A percentile compares a stretch with the other conserved stretches of the same genome.
These are phyloP conservation scores for Arthrobotrys sinensis DNA, from an alignment of 2,329 filamentous ascomycete species.

Conservation along the genomic window DNA sequence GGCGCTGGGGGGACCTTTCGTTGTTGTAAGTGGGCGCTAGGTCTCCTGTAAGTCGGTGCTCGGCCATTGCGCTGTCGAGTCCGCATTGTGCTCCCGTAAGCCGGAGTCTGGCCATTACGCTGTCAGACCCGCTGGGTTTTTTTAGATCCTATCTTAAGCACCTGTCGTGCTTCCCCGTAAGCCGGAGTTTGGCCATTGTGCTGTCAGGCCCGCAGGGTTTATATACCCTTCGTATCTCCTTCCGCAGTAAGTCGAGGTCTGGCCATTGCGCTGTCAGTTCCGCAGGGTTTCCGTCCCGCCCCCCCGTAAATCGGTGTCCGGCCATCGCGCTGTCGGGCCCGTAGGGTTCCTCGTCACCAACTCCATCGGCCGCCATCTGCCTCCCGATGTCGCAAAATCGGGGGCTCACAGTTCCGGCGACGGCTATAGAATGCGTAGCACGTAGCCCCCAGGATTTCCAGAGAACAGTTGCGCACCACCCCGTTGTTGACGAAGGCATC, in stretches of 20 bases:
- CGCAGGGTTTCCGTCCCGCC: background rate
- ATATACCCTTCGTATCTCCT: background rate
- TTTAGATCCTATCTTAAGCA: too few species aligned
- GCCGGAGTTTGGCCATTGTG: background rate
- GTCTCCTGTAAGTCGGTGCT: slow-evolving; percentile 3
- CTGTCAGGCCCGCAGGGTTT: background rate
- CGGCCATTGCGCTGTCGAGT: slow-evolving; percentile 18
- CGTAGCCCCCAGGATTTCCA: background rate
- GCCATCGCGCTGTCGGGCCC: background rate
- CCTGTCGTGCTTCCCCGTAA: too few species aligned
- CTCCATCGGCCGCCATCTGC: background rate
- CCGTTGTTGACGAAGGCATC: too few species aligned
- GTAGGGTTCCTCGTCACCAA: background rate
- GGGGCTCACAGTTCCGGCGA: background rate
- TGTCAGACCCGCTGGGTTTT: too few species aligned
- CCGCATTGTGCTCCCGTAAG: background rate
- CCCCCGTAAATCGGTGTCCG: background rate
- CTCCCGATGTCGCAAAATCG: background rate
- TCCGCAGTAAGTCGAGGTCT: background rate
- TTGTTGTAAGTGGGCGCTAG: background rate
- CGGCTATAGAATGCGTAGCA: slow-evolving; percentile 1
- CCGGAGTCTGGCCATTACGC: background rate
- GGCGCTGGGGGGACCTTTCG: slow-evolving; percentile 1
- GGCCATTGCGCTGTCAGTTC: background rate
- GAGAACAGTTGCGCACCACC: background rate